phyloP scores from a whole-genome alignment of 495 filamentous ascomycete genomes.

The Penicillium cosmopolitanum region DNA sequence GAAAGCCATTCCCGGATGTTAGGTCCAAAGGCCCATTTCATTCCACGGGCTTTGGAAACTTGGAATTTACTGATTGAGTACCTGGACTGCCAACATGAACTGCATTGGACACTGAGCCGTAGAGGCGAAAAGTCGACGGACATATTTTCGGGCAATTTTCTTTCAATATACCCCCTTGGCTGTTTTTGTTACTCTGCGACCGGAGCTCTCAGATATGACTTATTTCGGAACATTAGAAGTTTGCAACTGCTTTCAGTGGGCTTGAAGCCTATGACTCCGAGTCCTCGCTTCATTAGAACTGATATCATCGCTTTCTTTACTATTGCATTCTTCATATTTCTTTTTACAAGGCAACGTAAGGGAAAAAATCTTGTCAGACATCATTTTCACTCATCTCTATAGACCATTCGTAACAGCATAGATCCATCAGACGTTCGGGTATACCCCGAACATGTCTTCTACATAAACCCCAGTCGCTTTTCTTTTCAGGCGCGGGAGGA shows the following conservation, averaged over 20 bases:
- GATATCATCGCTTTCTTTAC: background rate
- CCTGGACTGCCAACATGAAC: background rate
- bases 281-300: background rate
- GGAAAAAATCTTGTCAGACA: conserved; percentile 27
- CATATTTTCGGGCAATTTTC: background rate
- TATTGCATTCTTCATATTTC: conserved; percentile 6
- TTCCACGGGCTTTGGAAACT: background rate
- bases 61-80: too few species aligned
- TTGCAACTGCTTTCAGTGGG: background rate
- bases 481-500: conserved; percentile 6
- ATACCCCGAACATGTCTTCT: conserved; percentile 24
- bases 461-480: conserved; percentile 26
- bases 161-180: background rate
- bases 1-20: background rate
- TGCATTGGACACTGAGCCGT: background rate
- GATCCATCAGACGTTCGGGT: conserved; percentile 33
- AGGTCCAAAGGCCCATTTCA: background rate
- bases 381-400: conserved; percentile 47
- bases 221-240: background rate
- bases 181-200: too few species aligned
- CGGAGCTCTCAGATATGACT: too few species aligned
- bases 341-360: background rate
- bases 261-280: background rate
- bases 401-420: conserved; percentile 55
- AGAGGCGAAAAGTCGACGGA: background rate